phyloP scores from a whole-genome alignment of 2,329 filamentous ascomycete species.

The Lasiodiplodia hormozganensis region DNA sequence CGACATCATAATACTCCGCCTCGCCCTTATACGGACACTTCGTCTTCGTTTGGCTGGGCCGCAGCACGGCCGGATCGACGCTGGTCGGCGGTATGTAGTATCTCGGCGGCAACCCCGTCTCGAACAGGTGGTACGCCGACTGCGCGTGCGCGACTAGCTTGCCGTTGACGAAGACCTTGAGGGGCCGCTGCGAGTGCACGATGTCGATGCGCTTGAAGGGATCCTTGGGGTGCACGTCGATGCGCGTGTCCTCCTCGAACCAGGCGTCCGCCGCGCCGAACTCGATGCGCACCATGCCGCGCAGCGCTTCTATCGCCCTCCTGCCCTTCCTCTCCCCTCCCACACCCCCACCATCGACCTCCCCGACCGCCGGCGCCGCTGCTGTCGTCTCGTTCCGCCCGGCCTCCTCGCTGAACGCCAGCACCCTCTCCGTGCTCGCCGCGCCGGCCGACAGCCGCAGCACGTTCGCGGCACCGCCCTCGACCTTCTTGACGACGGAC shows the following conservation, averaged over 20 bases:
- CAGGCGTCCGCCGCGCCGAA: constrained; percentile 43
- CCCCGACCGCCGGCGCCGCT: too few species aligned
- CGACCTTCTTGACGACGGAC: neutral
- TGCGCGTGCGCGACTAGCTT: constrained; percentile 27
- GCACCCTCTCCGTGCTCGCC: constrained; percentile 35
- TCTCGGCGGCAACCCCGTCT: constrained; percentile 65
- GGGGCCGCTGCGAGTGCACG: constrained; percentile 59
- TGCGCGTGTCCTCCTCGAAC: constrained; percentile 66
- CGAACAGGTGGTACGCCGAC: constrained; percentile 60
- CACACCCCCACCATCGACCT: constrained; percentile 33
- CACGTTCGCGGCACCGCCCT: constrained; percentile 10
- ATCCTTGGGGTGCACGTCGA: constrained; percentile 70
- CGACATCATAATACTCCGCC: constrained; percentile 67
- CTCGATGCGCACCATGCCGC: constrained; percentile 41
- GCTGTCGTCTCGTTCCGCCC: neutral
- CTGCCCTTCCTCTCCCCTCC: constrained; percentile 35
- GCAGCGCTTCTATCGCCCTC: constrained; percentile 29
- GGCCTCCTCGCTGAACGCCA: constrained; percentile 38
- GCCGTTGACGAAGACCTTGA: constrained; percentile 60
- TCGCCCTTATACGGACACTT: constrained; percentile 72
- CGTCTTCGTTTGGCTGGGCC: constrained; percentile 60
- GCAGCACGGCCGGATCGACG: constrained; percentile 57
- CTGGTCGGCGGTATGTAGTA: constrained; percentile 65
- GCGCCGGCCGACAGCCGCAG: constrained; percentile 34
- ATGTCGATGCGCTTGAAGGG: constrained; percentile 71